phyloP scores from a whole-genome alignment of 257 asterid species.

The Echium plantagineum region DNA sequence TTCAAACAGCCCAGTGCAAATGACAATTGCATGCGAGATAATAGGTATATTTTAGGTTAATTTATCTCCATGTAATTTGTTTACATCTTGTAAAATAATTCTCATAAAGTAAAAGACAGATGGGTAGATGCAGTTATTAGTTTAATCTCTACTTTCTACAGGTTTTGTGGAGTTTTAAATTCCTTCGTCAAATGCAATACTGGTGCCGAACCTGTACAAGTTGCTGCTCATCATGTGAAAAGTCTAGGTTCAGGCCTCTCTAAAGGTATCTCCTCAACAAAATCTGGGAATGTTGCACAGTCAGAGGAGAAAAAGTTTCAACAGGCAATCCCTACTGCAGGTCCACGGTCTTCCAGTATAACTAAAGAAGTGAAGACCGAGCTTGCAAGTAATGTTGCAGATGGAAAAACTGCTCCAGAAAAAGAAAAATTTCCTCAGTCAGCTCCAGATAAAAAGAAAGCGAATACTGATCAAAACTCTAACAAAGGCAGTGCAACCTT shows the following conservation, averaged over 20 bases:
- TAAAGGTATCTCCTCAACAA: conserved; percentile 22
- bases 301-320: conserved; percentile 36
- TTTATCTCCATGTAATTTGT: background rate
- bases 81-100: background rate
- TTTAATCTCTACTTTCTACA: conserved; percentile 7
- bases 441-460: conserved; percentile 41
- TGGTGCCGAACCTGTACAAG: conserved; percentile 29
- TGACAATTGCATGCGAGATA: conserved; percentile 74
- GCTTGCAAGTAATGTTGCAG: conserved; percentile 24
- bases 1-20: conserved; percentile 45
- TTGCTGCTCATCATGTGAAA: conserved; percentile 32
- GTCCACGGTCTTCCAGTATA: conserved; percentile 23
- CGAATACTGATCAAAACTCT: conserved; percentile 40
- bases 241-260: conserved; percentile 34
- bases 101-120: background rate
- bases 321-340: conserved; percentile 27
- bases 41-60: conserved; percentile 33
- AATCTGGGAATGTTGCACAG: conserved; percentile 21
- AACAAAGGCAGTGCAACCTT: conserved; percentile 56
- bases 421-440: conserved; percentile 40
- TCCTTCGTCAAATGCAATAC: conserved; percentile 49
- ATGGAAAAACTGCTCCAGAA: conserved; percentile 28
- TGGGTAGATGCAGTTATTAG: background rate
- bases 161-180: conserved; percentile 83
- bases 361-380: conserved; percentile 37